Conservation (phyloP, 768 basidiomycete species). For the Hypholoma sublateritium region DNA sequence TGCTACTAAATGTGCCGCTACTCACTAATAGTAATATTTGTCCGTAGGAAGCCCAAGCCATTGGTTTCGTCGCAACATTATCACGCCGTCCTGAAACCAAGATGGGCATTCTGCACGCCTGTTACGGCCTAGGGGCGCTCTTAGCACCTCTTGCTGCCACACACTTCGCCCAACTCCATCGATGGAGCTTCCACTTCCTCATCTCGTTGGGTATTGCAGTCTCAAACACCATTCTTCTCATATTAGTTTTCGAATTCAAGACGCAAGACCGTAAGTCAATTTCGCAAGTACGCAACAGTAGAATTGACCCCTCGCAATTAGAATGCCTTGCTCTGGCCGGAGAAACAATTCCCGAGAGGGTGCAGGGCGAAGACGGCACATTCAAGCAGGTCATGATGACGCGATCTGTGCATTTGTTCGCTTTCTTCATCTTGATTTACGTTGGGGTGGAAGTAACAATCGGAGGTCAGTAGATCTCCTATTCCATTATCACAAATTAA, state of each 20-base stretch:
- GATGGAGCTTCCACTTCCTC: conserved; percentile 82
- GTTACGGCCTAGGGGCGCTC: conserved; percentile 68
- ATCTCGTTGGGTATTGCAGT: conserved; percentile 66
- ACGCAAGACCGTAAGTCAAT: conserved; percentile 60
- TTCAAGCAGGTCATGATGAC: conserved; percentile 50
- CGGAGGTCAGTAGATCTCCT: conserved; percentile 34
- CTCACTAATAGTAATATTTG: not conserved
- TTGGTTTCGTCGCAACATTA: conserved; percentile 65
- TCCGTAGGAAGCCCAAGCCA: conserved; percentile 66
- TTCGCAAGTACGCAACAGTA: not conserved
- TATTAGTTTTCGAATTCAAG: conserved; percentile 64
- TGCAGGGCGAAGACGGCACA: conserved; percentile 34
- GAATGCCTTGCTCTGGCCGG: conserved; percentile 60
- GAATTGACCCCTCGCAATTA: conserved; percentile 22
- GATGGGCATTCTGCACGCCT: conserved; percentile 52
- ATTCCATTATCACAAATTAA: not conserved
- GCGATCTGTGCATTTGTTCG: conserved; percentile 59
- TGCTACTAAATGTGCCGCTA: not conserved
- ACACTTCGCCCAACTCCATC: conserved; percentile 64
- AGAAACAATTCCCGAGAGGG: conserved; percentile 38
- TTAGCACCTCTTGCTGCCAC: conserved; percentile 76
- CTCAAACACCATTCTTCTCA: conserved; percentile 50
- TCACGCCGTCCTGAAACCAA: conserved; percentile 56
- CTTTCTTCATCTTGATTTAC: conserved; percentile 64
- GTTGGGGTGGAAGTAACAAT: conserved; percentile 69